phyloP scores from a whole-genome alignment of 306 rosid species.

The Astragalus glycyphyllos region DNA sequence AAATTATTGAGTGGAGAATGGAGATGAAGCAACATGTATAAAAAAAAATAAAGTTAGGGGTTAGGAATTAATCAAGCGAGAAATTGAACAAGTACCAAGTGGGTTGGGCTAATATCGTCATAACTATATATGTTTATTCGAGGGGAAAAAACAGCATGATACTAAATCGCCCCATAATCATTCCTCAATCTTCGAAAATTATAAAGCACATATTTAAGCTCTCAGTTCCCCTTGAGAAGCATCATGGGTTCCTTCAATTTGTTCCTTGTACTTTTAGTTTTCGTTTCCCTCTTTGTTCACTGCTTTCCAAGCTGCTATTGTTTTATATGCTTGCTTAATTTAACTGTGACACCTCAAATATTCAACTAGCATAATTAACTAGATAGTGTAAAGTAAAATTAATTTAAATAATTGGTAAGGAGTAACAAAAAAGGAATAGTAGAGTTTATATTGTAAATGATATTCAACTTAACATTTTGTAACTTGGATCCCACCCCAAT shows the following conservation, averaged over 20 bases:
- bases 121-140: not conserved
- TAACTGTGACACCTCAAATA: no score
- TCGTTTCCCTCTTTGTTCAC: slow-evolving; percentile 13
- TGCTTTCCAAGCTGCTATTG: slow-evolving; percentile 6
- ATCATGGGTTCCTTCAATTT: slow-evolving; percentile 42
- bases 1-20: slow-evolving; percentile 25
- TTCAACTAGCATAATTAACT: no score
- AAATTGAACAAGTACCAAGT: not conserved
- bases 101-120: slow-evolving; percentile 18
- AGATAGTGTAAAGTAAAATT: no score
- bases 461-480: no score
- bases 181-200: not conserved
- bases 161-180: not conserved
- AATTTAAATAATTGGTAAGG: no score
- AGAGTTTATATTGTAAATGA: no score
- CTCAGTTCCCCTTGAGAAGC: not conserved
- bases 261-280: slow-evolving; percentile 27
- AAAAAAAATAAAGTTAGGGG: not conserved
- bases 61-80: not conserved
- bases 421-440: no score
- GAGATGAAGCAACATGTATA: not conserved
- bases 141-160: not conserved
- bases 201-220: slow-evolving; percentile 21
- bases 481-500: no score
- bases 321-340: no score